Base-by-base conservation (phyloP, 2,329 filamentous ascomycete species). In the Colletotrichum sp. region DNA sequence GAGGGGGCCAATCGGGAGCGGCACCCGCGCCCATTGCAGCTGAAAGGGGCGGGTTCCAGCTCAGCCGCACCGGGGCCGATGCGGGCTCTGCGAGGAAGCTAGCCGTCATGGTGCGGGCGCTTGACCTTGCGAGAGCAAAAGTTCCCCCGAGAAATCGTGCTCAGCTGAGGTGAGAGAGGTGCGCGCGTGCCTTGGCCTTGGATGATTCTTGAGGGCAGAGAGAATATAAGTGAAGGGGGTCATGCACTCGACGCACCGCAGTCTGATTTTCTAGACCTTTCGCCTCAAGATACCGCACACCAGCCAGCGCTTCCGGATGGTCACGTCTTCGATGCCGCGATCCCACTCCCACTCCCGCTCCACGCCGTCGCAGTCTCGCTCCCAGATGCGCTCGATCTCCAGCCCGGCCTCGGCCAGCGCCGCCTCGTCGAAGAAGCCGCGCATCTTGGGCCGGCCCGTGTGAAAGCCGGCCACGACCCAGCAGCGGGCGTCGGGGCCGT, bases 381-480 rank as follows among this genome's bases (percentile, higher is more conserved):
- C 94, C 86, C 90, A 93, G 24, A 95, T 92, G 32, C 87, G 84
- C 81, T 94, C 93, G 4, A 94, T 83, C 80, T 90, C 90, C 60
- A 95, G 84, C 4, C 89, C 90, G 21, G 84, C 86, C 67, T 84
- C 83, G 1, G 79, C 82, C 61, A 94, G 85, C 14, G 84, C 86
- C 8, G 78, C 81, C 6, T 78, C 80, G 14, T 88, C 89, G 81
- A 94, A 95, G 84, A 95, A 95, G 0, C 84, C 87, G n/a, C 87
- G 87, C 85, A 95, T 88, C 82, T 92, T 93, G 24, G 86, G 86
- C 43, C 94, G 87, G 0, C 94, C 94, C 0, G 94, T 95, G 80
- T 95, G 94, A 79, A 95, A 95, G 0, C 93, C 93, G 1, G 91
- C 93, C 8, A 95, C 87, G n/a, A 93, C 90, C 84, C 92, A 92